Base-by-base conservation (phyloP, 208 protist genomes). In the Trichomonas gallinae region DNA sequence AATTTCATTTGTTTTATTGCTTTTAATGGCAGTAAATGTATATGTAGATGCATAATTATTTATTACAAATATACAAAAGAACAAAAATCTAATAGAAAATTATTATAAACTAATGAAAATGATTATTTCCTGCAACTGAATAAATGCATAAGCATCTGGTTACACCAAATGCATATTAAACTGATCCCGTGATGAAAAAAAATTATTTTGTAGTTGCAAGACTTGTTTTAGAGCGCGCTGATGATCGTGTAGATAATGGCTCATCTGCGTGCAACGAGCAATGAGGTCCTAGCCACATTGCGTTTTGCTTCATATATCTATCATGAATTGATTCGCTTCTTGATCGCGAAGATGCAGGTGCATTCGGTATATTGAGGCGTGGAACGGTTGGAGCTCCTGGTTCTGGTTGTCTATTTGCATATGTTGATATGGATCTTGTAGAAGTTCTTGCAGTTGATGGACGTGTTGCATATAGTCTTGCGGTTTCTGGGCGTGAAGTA, bases 221-320 rank as follows among this genome's bases (percentile, higher is more conserved):
- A 72, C 58, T 72, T n/a, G 58, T 89, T 26, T 89, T 89, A 48
- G 83, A 89, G 36, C 83, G 3, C 6, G 83, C 31, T 31, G 83
- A 89, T 42, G 83, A 46, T 46, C 38, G 45, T 1, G 13, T 46
- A 48, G 83, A 40, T 46, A 8, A n/a, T n/a, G 34, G 34, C 31
- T 89, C 83, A 4, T 89, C 83, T 44, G 83, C 31, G 46, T 89
- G 83, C 0, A 40, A 8, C 31, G 83, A 89, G 23, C 83, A 89
- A 89, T 89, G 83, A 46, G 31, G 83, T 44, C 83, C 83, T 44
- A 89, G 6, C 87, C 87, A 93, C 26, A 48, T 34, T 38, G 42
- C 87, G 34, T 93, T 93, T 15, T 93, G 42, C 26, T 93, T 93
- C 87, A 93, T 93, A 38, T 93, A 93, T 48, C 87, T 23, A 34